A percentile compares a stretch with the other conserved stretches of the same genome.
These are phyloP conservation scores for Capsicum baccatum DNA, from an alignment of 257 asterid genomes.

Conservation along the genomic window DNA sequence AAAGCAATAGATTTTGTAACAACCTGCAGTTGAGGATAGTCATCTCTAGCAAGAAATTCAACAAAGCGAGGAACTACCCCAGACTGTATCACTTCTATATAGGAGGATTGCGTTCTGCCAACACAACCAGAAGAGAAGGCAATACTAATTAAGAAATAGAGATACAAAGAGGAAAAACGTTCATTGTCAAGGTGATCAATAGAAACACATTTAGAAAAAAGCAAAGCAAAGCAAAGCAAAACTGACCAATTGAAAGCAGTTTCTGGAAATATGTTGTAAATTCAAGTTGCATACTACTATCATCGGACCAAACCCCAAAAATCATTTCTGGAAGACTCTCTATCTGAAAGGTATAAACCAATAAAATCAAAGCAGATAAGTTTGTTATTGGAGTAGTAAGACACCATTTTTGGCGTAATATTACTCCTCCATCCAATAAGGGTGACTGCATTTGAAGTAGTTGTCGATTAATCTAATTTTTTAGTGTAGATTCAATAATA, in stretches of 20 bases:
- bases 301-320: constrained; percentile 77
- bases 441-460: background rate
- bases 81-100: constrained; percentile 87
- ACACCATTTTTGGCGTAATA: background rate
- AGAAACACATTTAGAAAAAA: background rate
- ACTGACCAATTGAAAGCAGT: constrained; percentile 82
- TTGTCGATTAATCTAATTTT: background rate
- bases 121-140: constrained; percentile 27
- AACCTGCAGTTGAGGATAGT: constrained; percentile 87
- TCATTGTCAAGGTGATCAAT: background rate
- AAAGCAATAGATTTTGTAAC: background rate
- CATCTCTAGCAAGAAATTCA: constrained; percentile 84
- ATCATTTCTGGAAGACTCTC: constrained; percentile 85
- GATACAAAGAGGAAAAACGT: constrained; percentile 13
- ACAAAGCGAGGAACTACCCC: constrained; percentile 92
- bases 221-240: background rate
- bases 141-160: constrained; percentile 13
- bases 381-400: background rate
- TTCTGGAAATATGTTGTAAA: constrained; percentile 90
- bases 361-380: constrained; percentile 25
- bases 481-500: background rate
- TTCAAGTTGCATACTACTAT: constrained; percentile 69
- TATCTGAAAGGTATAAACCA: constrained; percentile 50
- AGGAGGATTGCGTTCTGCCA: constrained; percentile 86
- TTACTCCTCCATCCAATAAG: background rate